Evolutionary conservation across 768 basidiomycete species (phyloP).

Genomic region (Polyporus arcularius): DNA sequence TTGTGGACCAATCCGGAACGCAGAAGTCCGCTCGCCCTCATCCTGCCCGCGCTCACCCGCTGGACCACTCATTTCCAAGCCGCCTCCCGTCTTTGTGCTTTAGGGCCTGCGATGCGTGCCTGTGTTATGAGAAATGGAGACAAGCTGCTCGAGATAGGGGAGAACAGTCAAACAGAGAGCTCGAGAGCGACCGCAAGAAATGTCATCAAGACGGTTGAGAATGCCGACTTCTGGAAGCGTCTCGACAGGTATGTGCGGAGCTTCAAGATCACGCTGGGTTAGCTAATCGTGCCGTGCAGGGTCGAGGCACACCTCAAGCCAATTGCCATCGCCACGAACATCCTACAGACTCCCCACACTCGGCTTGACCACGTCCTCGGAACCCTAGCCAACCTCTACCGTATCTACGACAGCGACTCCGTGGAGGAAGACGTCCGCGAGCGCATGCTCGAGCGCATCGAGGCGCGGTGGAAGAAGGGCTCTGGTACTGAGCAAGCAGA

Average conservation of each 20-base stretch:
- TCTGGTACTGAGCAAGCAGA: constrained; percentile 34
- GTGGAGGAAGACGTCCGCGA: constrained; percentile 13
- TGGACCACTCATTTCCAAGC: constrained; percentile 21
- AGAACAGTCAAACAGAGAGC: constrained; percentile 7
- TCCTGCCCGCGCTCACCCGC: constrained; percentile 16
- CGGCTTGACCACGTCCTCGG: constrained; percentile 20
- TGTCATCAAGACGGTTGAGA: not conserved
- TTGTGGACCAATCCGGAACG: not conserved
- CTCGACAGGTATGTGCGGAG: constrained; percentile 1
- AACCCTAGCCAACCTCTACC: constrained; percentile 19
- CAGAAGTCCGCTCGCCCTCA: not conserved
- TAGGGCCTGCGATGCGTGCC: not conserved
- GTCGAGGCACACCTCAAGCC: constrained; percentile 12
- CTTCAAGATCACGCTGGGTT: too few relatives aligned
- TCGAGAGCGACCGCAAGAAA: constrained; percentile 5
- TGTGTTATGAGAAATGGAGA: not conserved
- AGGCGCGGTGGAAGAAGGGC: constrained; percentile 33
- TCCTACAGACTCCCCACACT: constrained; percentile 10
- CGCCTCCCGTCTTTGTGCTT: not conserved
- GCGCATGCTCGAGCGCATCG: constrained; percentile 31
- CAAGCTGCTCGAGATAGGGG: not conserved
- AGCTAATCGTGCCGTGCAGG: not conserved
- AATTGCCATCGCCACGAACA: constrained; percentile 19
- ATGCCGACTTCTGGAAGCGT: constrained; percentile 4
- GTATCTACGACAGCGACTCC: constrained; percentile 22